Percentiles rank a stretch among this genome's conserved stretches.
phyloP scores from a whole-genome alignment of 495 filamentous ascomycete species.

The Oidiodendron maius region DNA sequence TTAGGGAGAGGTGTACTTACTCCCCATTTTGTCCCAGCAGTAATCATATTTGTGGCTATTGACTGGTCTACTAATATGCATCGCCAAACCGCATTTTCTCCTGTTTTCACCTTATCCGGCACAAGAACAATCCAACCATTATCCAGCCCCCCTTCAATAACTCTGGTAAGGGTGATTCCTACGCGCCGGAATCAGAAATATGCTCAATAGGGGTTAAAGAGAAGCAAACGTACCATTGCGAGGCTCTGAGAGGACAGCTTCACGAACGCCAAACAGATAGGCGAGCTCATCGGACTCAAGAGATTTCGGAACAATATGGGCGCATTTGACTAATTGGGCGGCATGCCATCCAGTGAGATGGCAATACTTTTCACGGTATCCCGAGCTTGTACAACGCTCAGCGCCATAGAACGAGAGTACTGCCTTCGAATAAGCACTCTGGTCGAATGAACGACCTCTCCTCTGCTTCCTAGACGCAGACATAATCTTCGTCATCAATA shows the following conservation, averaged over 20 bases:
- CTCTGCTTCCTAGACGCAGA: conserved; percentile 10
- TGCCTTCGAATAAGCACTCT: conserved; percentile 8
- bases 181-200: conserved; percentile 6
- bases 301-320: conserved; percentile 11
- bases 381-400: background rate
- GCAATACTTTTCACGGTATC: conserved; percentile 4
- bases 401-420: conserved; percentile 8
- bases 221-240: conserved; percentile 10
- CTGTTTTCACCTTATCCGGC: conserved; percentile 7
- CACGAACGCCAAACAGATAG: conserved; percentile 13
- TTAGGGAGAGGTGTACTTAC: conserved; percentile 10
- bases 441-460: conserved; percentile 7
- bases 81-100: conserved; percentile 8
- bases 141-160: conserved; percentile 8
- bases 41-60: conserved; percentile 1
- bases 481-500: conserved; percentile 9
- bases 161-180: conserved; percentile 9
- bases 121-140: conserved; percentile 12
- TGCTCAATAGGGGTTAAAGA: conserved; percentile 6
- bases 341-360: conserved; percentile 10
- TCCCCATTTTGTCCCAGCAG: conserved; percentile 1
- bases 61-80: conserved; percentile 6
- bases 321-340: background rate
- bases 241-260: conserved; percentile 6
- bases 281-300: conserved; percentile 7